These are phyloP conservation scores for Colletotrichum zoysiae DNA, from an alignment of 2,329 filamentous ascomycete genomes.

Conservation along the genomic window DNA sequence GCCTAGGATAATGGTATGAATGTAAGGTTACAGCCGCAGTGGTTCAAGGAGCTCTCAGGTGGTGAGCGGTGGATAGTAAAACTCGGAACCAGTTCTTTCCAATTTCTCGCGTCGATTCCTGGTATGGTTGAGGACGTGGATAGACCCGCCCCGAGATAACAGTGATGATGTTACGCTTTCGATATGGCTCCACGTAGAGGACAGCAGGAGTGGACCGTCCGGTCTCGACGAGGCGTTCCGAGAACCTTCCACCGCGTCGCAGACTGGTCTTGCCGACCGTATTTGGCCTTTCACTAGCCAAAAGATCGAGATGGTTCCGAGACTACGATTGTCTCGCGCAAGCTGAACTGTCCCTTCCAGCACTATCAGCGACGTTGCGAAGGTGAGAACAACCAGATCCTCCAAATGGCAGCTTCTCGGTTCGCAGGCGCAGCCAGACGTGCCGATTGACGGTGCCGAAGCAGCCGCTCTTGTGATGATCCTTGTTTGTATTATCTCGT, in stretches of 20 bases:
- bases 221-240: neutral
- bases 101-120: neutral
- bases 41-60: neutral
- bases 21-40: neutral
- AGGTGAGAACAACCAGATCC: neutral
- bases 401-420: neutral
- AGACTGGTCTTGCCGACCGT: neutral
- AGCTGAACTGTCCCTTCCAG: neutral
- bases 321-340: neutral
- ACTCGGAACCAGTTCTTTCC: neutral
- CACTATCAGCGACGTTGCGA: neutral
- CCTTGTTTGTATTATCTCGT: neutral
- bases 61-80: too few species aligned
- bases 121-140: neutral
- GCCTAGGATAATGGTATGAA: neutral
- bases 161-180: neutral
- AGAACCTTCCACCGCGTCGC: conserved; percentile 2
- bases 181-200: neutral
- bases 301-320: neutral
- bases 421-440: conserved; percentile 3
- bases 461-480: neutral
- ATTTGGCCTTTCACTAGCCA: neutral
- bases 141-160: neutral
- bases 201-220: neutral
- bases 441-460: neutral